These are phyloP conservation scores for Polyplosphaeria fusca DNA, from an alignment of 495 filamentous ascomycete genomes.

Conservation along the genomic window DNA sequence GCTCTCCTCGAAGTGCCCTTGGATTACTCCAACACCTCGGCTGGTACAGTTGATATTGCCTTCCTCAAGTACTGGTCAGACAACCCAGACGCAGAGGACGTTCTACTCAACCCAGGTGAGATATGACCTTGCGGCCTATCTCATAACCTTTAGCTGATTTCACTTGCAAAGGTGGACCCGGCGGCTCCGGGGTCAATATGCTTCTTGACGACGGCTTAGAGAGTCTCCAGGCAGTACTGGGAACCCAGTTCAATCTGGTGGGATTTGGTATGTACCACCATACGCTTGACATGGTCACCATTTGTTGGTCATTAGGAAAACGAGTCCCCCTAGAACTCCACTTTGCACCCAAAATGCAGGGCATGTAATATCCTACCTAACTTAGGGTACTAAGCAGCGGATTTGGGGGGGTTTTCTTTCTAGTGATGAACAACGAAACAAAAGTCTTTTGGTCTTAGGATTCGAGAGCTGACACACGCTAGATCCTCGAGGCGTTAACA, in stretches of 20 bases:
- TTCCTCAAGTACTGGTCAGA: slow-evolving; percentile 34
- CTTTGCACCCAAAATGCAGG: too few relatives aligned
- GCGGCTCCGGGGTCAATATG: slow-evolving; percentile 44
- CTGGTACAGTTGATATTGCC: slow-evolving; percentile 30
- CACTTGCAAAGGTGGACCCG: slow-evolving; percentile 44
- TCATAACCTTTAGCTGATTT: not conserved
- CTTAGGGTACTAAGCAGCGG: too few relatives aligned
- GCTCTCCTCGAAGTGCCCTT: slow-evolving; percentile 32
- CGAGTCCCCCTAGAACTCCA: too few relatives aligned
- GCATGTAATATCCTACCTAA: too few relatives aligned
- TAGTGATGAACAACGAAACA: too few relatives aligned
- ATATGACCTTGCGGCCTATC: not conserved
- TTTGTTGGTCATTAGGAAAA: too few relatives aligned
- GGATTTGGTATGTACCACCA: too few relatives aligned
- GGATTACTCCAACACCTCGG: slow-evolving; percentile 34
- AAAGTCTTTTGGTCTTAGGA: too few relatives aligned
- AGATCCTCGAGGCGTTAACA: slow-evolving; percentile 47
- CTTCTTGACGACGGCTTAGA: slow-evolving; percentile 28
- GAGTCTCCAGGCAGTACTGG: slow-evolving; percentile 2
- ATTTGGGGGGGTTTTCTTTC: too few relatives aligned
- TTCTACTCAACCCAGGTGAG: slow-evolving; percentile 35
- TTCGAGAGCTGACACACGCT: too few relatives aligned
- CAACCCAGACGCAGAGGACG: slow-evolving; percentile 32
- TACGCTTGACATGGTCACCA: too few relatives aligned
- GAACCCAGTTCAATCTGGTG: slow-evolving; percentile 50